Base-by-base conservation (phyloP, 148 eudicot species). In the Silene latifolia region DNA sequence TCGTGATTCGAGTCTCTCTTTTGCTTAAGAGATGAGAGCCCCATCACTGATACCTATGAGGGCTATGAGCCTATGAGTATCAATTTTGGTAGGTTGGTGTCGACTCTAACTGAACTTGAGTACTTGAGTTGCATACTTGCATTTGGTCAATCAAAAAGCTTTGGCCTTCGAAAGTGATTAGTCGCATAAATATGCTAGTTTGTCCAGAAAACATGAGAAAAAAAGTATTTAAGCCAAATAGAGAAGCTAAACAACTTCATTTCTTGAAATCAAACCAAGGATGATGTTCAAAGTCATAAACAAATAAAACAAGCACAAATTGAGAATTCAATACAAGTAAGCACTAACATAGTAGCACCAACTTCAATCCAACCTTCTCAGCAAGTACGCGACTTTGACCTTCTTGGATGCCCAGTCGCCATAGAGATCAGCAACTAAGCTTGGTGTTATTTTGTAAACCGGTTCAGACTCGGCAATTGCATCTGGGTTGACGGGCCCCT, bases 341-440 rank as follows among this genome's bases (percentile, higher is more conserved):
- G 81, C 63, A 18, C 78, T 62, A 57, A 65, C 17, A 76, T 56
- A 65, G 39, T 59, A 58, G 79, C 56, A 19, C 58, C 58, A 14
- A 17, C 58, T 63, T 83, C 74, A 94, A 84, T 94, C 98, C 75
- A 94, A 84, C 84, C 98, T 86, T 82, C 98, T 86, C 84, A 94
- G 78, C 15, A 94, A 76, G 79, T 94, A 94, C 80, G 82, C 83
- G 82, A 94, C 88, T 80, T 94, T 96, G 59, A 94, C 98, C 78
- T 86, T 88, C 82, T 94, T 94, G 39, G 98, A 94, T 91, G n/a
- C n/a, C 98, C 97, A 91, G 27, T 86, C 90, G 54, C 93, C 97
- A 72, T 91, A 94, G 3, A 94, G 81, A 77, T 88, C 90, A 59
- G 93, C 98, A 76, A 91, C 96, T 60, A 94, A 73, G 67, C 78